Percentiles rank a stretch among this genome's conserved stretches.
Conservation (phyloP, 192 early-diverging fungal species). For the Coemansia sp. region DNA sequence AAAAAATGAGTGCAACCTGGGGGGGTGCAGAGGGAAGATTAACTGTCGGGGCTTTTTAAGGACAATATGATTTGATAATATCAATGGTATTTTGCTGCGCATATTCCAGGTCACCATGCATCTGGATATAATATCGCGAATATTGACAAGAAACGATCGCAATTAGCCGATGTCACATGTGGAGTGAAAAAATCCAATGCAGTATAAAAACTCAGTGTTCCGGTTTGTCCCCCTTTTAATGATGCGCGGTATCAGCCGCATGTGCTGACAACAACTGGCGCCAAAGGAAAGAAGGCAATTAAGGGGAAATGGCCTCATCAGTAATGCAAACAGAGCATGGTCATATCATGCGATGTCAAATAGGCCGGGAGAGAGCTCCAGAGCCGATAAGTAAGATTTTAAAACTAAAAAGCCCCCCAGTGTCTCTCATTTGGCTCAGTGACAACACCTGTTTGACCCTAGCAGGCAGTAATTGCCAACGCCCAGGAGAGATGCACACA, state of each 20-base stretch:
- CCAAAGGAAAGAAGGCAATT: background rate
- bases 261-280: background rate
- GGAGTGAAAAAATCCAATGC: background rate
- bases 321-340: background rate
- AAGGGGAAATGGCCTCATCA: background rate
- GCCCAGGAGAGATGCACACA: background rate
- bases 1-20: background rate
- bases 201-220: background rate
- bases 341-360: background rate
- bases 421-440: background rate
- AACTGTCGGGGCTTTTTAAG: background rate
- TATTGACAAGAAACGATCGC: constrained; percentile 22
- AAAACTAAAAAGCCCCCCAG: background rate
- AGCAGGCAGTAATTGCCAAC: background rate
- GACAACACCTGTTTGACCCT: background rate
- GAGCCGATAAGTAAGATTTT: background rate
- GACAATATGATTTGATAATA: background rate
- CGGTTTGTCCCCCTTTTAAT: background rate
- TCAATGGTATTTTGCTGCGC: background rate
- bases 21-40: background rate
- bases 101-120: background rate
- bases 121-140: constrained; percentile 10
- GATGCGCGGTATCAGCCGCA: background rate
- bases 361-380: background rate
- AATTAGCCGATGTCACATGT: constrained; percentile 22